phyloP scores from a whole-genome alignment of 2,329 filamentous ascomycete genomes.

The Colletotrichum aenigma region DNA sequence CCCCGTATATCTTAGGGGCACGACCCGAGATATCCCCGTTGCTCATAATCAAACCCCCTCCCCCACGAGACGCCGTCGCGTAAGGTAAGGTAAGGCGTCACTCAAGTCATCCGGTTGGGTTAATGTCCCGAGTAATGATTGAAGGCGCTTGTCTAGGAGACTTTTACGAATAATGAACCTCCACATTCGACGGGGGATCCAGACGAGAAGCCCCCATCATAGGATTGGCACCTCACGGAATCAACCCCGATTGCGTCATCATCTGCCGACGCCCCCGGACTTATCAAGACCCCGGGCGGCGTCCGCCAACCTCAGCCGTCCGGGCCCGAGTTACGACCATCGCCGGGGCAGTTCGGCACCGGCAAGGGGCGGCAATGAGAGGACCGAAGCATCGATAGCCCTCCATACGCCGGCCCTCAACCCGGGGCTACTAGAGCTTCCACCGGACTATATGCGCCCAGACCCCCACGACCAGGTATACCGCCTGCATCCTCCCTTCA shows the following conservation, averaged over 20 bases:
- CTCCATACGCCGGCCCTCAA: accelerated
- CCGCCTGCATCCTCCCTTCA: background rate
- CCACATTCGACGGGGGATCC: too few relatives aligned
- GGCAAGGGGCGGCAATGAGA: background rate
- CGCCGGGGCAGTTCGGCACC: background rate
- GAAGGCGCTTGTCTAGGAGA: accelerated
- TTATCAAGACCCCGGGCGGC: background rate
- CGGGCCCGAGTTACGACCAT: background rate
- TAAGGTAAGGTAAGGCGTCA: background rate
- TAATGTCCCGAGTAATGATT: background rate
- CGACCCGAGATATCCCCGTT: background rate
- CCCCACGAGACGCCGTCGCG: background rate
- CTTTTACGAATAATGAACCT: background rate
- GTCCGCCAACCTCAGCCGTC: background rate
- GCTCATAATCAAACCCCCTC: background rate
- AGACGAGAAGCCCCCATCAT: background rate
- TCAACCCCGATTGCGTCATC: background rate
- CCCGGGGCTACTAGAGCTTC: background rate
- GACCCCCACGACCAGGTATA: background rate
- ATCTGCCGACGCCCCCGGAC: background rate
- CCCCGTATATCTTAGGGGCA: background rate
- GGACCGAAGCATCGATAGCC: background rate
- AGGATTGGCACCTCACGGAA: background rate
- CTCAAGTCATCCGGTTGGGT: background rate
- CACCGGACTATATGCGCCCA: background rate